Base-by-base conservation (phyloP, 225 moss, liverwort and hornwort species). In the Pseudoscleropodium purum region DNA sequence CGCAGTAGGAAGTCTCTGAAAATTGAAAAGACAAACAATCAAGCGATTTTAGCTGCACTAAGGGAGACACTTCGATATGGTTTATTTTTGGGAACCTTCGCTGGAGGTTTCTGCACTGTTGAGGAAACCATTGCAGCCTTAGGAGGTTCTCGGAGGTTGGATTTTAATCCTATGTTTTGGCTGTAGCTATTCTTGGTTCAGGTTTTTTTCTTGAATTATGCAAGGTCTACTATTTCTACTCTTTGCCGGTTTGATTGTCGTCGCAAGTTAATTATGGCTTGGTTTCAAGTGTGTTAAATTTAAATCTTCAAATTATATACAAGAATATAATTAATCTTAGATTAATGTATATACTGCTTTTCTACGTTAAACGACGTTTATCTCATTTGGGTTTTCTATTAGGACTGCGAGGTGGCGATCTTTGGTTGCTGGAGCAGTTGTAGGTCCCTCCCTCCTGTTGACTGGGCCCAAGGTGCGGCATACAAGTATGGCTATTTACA, bases 401-500 rank as follows among this genome's bases (percentile, higher is more conserved):
- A 98, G 97, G 92, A 97, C 97, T 91, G 99, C 96, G 66, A 93
- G 91, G 89, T 99, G 99, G 99, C 96, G 97, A 90, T 90, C 95
- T 79, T 90, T 99, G 90, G 96, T 94, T 86, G 96, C 99, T 87
- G 99, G 99, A 81, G 99, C 97, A 90, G 80, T 99, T 90, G 97
- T 97, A 87, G 99, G 99, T 81, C 99, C 99, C 83, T 96, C 99
- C 41, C 93, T 99, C 74, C 86, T 99, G 83, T 91, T 99, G 84
- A 99, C 97, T 83, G 99, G 99, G 66, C 95, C 87, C 87, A 92
- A 99, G 89, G 94, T 90, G 90, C 95, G 98, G 51, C 98, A 99
- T 91, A 99, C 96, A 68, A 99, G 96, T 91, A 96, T 97, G 99
- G 99, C 99, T 73, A 94, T 99, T 73, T 99, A 99, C 84, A 94